These are phyloP conservation scores for Thuidium tamariscinum DNA, from an alignment of 225 moss, liverwort and hornwort species.

Conservation along the genomic window DNA sequence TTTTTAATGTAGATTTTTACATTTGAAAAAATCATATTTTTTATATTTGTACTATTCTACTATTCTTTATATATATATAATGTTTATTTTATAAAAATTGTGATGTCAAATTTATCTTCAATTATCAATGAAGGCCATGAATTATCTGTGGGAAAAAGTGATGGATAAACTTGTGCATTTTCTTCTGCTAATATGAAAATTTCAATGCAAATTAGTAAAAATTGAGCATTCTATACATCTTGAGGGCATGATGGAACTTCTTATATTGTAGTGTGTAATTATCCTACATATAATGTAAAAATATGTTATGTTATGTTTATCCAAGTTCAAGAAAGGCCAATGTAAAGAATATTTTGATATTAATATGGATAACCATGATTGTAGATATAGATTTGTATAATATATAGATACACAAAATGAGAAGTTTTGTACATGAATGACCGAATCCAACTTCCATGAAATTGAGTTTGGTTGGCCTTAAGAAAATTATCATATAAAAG, in stretches of 20 bases:
- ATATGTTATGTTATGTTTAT: background rate
- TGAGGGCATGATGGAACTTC: background rate
- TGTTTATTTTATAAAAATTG: background rate
- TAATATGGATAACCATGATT: background rate
- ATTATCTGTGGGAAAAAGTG: accelerated
- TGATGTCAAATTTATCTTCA: background rate
- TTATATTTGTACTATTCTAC: background rate
- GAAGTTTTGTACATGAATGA: background rate
- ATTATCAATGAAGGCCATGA: background rate
- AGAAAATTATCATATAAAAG: background rate
- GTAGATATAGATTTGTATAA: background rate
- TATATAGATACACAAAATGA: background rate
- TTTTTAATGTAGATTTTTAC: background rate
- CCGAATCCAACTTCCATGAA: background rate
- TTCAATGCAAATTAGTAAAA: background rate
- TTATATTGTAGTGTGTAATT: background rate
- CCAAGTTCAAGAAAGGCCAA: background rate
- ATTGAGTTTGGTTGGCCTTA: background rate
- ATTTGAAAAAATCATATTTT: background rate
- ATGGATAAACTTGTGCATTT: background rate
- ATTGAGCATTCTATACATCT: background rate
- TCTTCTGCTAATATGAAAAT: background rate
- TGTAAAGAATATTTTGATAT: background rate
- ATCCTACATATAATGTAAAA: background rate
- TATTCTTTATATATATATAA: too few relatives aligned